A percentile compares a stretch with the other conserved stretches of the same genome.
Conservation (phyloP, 148 eudicot species). For the Rhododendron molle region DNA sequence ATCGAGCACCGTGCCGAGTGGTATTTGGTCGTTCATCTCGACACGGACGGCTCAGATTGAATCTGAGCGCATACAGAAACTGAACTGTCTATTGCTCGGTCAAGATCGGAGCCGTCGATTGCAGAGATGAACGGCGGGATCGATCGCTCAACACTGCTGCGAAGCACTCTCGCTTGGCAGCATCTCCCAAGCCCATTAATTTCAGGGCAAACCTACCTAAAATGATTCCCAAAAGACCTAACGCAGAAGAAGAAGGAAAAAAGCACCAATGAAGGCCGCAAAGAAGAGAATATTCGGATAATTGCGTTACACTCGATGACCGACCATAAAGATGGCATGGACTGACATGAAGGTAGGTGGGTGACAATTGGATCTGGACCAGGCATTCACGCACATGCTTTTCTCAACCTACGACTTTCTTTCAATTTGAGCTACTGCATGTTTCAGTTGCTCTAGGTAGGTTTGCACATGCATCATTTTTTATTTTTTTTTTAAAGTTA, state of each 20-base stretch:
- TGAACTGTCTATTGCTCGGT: too few species aligned
- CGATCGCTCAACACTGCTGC: fast-evolving
- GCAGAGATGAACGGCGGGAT: fast-evolving
- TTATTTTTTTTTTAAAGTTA: too few species aligned
- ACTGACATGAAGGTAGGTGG: not conserved
- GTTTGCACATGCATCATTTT: not conserved
- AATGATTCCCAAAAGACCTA: not conserved
- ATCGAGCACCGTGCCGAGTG: too few species aligned
- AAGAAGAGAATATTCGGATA: not conserved
- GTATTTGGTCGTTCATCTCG: too few species aligned
- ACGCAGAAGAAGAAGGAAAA: not conserved
- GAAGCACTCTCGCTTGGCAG: too few species aligned
- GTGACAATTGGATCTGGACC: not conserved
- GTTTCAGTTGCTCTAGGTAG: not conserved
- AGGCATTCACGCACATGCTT: not conserved
- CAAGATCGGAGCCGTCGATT: too few species aligned
- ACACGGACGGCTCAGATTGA: fast-evolving
- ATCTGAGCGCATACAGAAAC: too few species aligned
- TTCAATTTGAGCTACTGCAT: not conserved
- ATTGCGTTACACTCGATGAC: not conserved
- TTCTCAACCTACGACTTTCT: not conserved
- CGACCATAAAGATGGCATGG: not conserved
- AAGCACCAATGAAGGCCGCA: not conserved
- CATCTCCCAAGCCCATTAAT: too few species aligned
- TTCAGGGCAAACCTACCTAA: too few species aligned